A percentile compares a stretch with the other conserved stretches of the same genome.
These are phyloP conservation scores for Melanogaster broomeanus DNA, from an alignment of 768 basidiomycete genomes.

Conservation along the genomic window DNA sequence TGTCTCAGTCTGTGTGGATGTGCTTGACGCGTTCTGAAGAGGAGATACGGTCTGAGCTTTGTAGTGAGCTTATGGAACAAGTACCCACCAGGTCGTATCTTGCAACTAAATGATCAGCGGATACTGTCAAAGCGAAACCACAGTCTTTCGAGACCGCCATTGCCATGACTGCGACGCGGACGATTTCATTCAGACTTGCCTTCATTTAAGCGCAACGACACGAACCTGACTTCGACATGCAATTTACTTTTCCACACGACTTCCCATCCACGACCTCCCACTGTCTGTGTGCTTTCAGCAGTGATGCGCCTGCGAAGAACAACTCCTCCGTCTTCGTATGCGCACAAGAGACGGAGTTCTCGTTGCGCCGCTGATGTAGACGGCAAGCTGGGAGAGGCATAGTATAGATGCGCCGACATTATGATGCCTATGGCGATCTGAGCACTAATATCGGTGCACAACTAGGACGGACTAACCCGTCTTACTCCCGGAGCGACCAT, in stretches of 20 bases:
- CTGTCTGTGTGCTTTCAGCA: slow-evolving; percentile 38
- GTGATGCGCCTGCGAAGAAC: slow-evolving; percentile 56
- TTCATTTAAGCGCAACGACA: too few species aligned
- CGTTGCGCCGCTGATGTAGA: slow-evolving; percentile 30
- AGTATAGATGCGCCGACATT: slow-evolving; percentile 81
- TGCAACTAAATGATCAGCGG: slow-evolving; percentile 81
- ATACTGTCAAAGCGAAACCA: slow-evolving; percentile 72
- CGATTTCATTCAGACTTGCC: background rate
- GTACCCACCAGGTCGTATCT: slow-evolving; percentile 57
- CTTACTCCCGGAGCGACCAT: slow-evolving; percentile 53
- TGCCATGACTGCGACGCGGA: slow-evolving; percentile 68
- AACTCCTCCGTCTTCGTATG: slow-evolving; percentile 90
- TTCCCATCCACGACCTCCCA: slow-evolving; percentile 78
- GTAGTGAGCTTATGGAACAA: background rate
- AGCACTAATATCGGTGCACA: background rate
- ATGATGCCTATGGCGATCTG: slow-evolving; percentile 64
- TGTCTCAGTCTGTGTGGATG: slow-evolving; percentile 13
- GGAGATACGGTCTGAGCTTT: background rate
- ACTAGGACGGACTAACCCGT: slow-evolving; percentile 47
- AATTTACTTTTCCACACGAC: slow-evolving; percentile 62
- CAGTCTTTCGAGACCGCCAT: slow-evolving; percentile 68
- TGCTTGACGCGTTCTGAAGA: slow-evolving; percentile 3
- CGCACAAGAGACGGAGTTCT: slow-evolving; percentile 65
- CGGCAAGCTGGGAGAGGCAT: slow-evolving; percentile 30
- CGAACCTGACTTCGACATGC: slow-evolving; percentile 75